Conservation (phyloP, 225 moss, liverwort and hornwort species). For the Thuidium tamariscinum region DNA sequence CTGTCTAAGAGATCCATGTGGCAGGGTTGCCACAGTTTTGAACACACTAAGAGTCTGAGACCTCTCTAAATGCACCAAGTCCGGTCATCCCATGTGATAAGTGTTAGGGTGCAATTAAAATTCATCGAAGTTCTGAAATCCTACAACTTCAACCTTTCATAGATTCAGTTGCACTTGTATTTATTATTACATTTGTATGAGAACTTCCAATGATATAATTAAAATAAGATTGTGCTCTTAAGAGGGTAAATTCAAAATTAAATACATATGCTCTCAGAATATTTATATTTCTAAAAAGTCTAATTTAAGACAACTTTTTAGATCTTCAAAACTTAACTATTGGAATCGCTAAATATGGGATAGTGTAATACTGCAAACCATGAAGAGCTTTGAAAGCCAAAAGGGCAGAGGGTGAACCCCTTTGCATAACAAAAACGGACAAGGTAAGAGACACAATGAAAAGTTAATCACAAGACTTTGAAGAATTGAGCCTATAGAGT, state of each 20-base stretch:
- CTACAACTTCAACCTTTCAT: background rate
- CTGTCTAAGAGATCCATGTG: background rate
- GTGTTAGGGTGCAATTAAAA: background rate
- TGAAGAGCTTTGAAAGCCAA: no score
- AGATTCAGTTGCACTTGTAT: background rate
- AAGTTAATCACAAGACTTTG: background rate
- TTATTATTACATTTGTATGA: background rate
- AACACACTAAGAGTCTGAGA: no score
- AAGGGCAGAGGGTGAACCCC: no score
- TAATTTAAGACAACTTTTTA: background rate
- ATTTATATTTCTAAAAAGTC: background rate
- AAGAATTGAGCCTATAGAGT: background rate
- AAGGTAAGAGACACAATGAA: no score
- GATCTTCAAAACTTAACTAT: background rate
- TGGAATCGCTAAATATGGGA: background rate
- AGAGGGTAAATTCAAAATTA: background rate
- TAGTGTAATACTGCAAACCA: fast-evolving
- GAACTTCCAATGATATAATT: background rate
- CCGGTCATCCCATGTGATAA: background rate
- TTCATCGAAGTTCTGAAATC: background rate
- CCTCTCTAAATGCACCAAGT: no score
- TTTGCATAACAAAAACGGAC: no score
- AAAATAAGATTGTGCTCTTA: background rate
- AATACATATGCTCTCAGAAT: background rate
- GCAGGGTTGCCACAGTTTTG: no score